Base-by-base conservation (phyloP, 768 basidiomycete species). In the Tephrocybe sp. region DNA sequence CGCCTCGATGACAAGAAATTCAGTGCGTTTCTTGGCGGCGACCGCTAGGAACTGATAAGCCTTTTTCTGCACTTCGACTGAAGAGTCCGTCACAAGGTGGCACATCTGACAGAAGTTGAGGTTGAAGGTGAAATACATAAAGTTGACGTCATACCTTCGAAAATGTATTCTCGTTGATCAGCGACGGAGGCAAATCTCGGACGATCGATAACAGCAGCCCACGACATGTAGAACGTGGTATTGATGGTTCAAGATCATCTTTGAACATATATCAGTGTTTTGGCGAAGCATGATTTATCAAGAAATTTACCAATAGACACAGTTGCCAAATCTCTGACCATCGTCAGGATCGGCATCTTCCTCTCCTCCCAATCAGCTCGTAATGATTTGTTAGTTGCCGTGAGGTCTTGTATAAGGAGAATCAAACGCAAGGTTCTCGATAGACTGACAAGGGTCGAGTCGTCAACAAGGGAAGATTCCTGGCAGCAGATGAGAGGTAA, bases 1-100 rank as follows among this genome's bases (percentile, higher is more conserved):
- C 2, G 87, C 86, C 60, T 98, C 92, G 30, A 98, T 81, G 22
- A 97, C 92, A 35, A 94, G 74, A 50, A 89, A 69, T 47, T 94
- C 88, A 0, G 94, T 96, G 28, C 82, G 77, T 60, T 83, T 87
- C 56, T 73, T 72, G 16, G 92, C 85, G 9, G 90, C 86, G 37
- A 73, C 73, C 28, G 75, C 78, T 21, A 96, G 74, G 2, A 97
- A 73, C 36, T 78, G 74, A 62, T 94, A 93, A 0, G 87, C 81
- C 70, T 86, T 84, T 61, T 82, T 82, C 61, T 94, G 92, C 2
- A 93, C 84, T 19, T 80, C 75, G 4, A 58, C 47, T 1, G 76
- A 78, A 60, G 74, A 15, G 76, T 94, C 90, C 15, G 72, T 73
- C 15, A 98, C 69, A 6, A 97, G 74, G 60, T 91, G 86, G 51